Evolutionary conservation across 371 early-diverging fungal species (phyloP).

Genomic region (Parasitella parasitica): DNA sequence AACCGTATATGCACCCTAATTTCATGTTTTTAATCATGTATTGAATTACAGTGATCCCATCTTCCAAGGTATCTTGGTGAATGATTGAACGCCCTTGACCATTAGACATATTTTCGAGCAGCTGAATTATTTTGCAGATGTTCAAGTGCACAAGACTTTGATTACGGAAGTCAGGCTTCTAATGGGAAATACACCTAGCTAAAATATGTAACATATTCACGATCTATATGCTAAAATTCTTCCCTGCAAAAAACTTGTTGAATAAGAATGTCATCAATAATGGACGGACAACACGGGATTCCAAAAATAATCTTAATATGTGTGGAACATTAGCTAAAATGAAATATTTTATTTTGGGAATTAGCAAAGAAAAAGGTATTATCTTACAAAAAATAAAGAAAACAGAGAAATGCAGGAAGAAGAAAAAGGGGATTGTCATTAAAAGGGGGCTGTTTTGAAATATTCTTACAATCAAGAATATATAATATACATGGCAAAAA

Average conservation of each 20-base stretch:
- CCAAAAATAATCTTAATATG: neutral
- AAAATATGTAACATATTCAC: neutral
- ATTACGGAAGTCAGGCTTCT: too few relatives aligned
- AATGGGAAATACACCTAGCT: neutral
- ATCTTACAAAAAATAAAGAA: neutral
- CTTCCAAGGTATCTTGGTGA: too few relatives aligned
- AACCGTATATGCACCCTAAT: too few relatives aligned
- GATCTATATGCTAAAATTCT: neutral
- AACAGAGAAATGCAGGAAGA: neutral
- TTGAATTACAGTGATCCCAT: too few relatives aligned
- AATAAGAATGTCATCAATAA: neutral
- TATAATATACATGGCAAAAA: neutral
- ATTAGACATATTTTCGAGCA: too few relatives aligned
- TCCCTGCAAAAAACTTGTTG: neutral
- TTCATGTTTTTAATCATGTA: too few relatives aligned
- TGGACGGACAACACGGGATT: neutral
- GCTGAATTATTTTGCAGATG: too few relatives aligned
- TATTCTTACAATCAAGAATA: neutral
- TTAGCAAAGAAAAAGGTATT: neutral
- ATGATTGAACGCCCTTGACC: too few relatives aligned
- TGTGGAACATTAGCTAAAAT: constrained; percentile 6
- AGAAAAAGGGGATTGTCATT: neutral
- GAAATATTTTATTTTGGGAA: constrained; percentile 3
- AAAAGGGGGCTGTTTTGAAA: neutral
- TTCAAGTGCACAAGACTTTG: too few relatives aligned